These are phyloP conservation scores for Plectosphaerella cucumerina DNA, from an alignment of 2,329 filamentous ascomycete genomes.

Conservation along the genomic window DNA sequence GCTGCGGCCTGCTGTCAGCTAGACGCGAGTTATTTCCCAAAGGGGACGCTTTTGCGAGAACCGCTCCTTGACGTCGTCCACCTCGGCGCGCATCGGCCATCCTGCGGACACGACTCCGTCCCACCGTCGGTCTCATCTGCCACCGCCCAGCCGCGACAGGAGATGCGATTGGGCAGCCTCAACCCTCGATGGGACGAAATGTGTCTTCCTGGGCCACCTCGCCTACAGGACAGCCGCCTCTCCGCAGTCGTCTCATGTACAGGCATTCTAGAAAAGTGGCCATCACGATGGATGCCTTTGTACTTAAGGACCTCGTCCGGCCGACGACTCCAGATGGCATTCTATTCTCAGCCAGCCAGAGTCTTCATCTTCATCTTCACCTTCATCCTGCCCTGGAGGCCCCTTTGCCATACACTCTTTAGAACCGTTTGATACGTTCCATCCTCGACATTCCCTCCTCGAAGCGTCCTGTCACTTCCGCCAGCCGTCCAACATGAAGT, in stretches of 20 bases:
- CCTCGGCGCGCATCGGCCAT: not conserved
- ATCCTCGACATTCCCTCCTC: not conserved
- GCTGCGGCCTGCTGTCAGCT: conserved; percentile 24
- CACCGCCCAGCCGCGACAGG: not conserved
- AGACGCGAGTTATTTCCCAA: not conserved
- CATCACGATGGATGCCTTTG: not conserved
- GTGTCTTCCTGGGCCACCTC: not conserved
- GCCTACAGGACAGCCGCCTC: not conserved
- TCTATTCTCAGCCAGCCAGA: not conserved
- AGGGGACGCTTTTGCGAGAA: not conserved
- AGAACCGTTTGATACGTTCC: conserved; percentile 2
- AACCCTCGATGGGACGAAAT: not conserved
- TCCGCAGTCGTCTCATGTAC: not conserved
- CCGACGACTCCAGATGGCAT: not conserved
- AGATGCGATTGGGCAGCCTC: conserved; percentile 4
- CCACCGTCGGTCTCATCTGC: not conserved
- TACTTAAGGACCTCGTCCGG: not conserved
- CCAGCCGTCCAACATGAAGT: conserved; percentile 11
- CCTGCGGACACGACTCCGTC: not conserved
- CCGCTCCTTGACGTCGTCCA: not conserved
- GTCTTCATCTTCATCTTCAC: not conserved
- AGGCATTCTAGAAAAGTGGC: not conserved
- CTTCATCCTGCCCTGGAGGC: conserved; percentile 9
- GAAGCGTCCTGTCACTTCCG: not conserved
- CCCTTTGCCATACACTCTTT: conserved; percentile 1